phyloP scores from a whole-genome alignment of 2,329 filamentous ascomycete species.

The Phialophora macrospora region DNA sequence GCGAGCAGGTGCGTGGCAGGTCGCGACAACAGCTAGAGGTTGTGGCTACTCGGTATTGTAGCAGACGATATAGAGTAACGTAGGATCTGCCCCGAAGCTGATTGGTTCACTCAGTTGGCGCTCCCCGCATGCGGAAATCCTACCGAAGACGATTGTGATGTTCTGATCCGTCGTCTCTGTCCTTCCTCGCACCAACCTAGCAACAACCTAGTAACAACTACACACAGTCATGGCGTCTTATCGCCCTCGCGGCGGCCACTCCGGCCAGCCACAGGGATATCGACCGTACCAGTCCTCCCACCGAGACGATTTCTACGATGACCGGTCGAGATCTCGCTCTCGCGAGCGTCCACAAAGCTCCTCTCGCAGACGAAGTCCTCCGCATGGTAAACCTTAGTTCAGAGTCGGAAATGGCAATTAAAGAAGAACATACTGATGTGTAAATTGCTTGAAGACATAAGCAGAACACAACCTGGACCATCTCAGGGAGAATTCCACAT shows the following conservation, averaged over 20 bases:
- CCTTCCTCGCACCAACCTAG: not conserved
- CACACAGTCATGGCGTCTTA: constrained; percentile 36
- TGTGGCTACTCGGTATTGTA: not conserved
- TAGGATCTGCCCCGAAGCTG: not conserved
- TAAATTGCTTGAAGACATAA: constrained; percentile 46
- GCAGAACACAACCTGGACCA: constrained; percentile 46
- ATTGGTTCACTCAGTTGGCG: not conserved
- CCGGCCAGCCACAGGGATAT: constrained; percentile 28
- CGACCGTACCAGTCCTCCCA: constrained; percentile 39
- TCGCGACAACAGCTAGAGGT: not conserved
- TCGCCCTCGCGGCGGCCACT: constrained; percentile 28
- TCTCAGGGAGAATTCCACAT: constrained; percentile 45
- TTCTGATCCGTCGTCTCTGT: not conserved
- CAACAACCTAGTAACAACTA: not conserved
- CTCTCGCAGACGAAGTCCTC: constrained; percentile 53
- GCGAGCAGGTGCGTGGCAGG: not conserved
- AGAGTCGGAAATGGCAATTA: constrained; percentile 29
- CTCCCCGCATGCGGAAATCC: not conserved
- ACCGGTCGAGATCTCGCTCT: constrained; percentile 48
- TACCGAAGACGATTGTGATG: not conserved
- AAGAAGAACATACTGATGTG: constrained; percentile 47
- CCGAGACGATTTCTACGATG: constrained; percentile 55
- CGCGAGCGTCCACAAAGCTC: constrained; percentile 45
- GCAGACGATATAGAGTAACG: too few relatives aligned
- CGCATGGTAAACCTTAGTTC: constrained; percentile 50